A percentile compares a stretch with the other conserved stretches of the same genome.
phyloP scores from a whole-genome alignment of 1,139 yeast genomes.

The Petasospora fabianii region DNA sequence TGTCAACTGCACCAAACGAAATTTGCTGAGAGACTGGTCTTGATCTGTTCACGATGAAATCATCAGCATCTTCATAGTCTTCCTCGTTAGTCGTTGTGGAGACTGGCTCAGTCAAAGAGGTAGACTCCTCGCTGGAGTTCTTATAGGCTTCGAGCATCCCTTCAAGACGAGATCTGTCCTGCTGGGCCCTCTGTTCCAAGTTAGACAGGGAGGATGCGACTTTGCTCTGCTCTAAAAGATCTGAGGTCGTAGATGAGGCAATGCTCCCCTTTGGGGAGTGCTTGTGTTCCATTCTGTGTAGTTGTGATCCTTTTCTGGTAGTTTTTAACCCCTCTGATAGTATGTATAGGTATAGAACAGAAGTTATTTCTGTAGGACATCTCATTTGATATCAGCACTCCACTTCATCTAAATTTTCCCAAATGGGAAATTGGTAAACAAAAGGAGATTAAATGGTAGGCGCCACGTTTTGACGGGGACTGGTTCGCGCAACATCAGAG shows the following conservation, averaged over 20 bases:
- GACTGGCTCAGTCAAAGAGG: background rate
- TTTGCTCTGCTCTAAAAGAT: slow-evolving; percentile 4
- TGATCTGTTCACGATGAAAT: slow-evolving; percentile 22
- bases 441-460: no score
- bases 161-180: slow-evolving; percentile 12
- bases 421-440: no score
- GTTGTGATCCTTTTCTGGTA: no score
- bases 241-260: slow-evolving; percentile 9
- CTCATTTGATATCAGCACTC: no score
- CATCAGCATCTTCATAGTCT: slow-evolving; percentile 26
- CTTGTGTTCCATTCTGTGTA: background rate
- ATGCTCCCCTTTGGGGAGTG: slow-evolving; percentile 4
- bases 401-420: no score
- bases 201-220: slow-evolving; percentile 1
- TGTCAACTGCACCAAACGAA: background rate
- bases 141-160: slow-evolving; percentile 9
- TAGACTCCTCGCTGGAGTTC: background rate
- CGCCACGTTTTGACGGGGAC: no score
- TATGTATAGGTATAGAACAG: no score
- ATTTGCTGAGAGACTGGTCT: slow-evolving; percentile 1
- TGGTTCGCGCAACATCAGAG: no score
- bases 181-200: slow-evolving; percentile 10
- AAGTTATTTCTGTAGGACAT: no score
- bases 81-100: slow-evolving; percentile 12
- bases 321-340: no score